Percentiles rank a stretch among this genome's conserved stretches.
Conservation (phyloP, 352 stramenopile genomes). For the Phytopythium chamaehyphon region DNA sequence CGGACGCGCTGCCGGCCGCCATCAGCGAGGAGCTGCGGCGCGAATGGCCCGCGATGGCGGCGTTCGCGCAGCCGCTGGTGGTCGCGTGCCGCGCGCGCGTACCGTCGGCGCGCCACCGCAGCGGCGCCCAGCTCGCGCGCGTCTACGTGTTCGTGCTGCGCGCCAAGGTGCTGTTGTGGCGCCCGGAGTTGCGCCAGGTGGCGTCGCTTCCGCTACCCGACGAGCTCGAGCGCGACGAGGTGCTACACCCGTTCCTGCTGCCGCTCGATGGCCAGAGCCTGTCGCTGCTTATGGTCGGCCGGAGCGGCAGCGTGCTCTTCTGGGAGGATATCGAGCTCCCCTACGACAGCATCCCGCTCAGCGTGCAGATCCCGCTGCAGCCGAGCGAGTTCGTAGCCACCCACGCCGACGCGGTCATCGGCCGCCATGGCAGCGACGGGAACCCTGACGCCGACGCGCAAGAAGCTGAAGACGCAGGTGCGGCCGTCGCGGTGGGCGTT, state of each 20-base stretch:
- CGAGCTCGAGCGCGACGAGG: conserved; percentile 41
- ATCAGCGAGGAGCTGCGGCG: conserved; percentile 47
- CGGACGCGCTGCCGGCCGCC: conserved; percentile 28
- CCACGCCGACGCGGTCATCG: conserved; percentile 30
- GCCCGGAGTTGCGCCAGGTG: conserved; percentile 41
- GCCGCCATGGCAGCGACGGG: conserved; percentile 1
- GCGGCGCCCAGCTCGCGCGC: conserved; percentile 43
- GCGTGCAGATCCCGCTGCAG: conserved; percentile 71
- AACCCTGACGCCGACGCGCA: background rate
- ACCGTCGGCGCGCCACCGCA: conserved; percentile 39
- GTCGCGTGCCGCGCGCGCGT: conserved; percentile 34
- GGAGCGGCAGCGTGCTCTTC: conserved; percentile 67
- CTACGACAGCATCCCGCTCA: conserved; percentile 72
- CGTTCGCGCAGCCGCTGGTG: conserved; percentile 13
- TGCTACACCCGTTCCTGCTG: conserved; percentile 63
- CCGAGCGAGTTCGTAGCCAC: conserved; percentile 45
- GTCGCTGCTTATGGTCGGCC: conserved; percentile 64
- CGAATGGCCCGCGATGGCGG: conserved; percentile 22
- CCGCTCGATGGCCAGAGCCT: conserved; percentile 56
- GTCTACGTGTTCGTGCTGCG: conserved; percentile 58
- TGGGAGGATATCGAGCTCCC: conserved; percentile 79
- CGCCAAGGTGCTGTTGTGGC: conserved; percentile 65
- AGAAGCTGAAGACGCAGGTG: conserved; percentile 8
- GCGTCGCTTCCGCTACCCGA: conserved; percentile 52
- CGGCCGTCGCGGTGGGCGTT: conserved; percentile 28